phyloP scores from a whole-genome alignment of 169 alveolate genomes.

The Cryptosporidium bovis region DNA sequence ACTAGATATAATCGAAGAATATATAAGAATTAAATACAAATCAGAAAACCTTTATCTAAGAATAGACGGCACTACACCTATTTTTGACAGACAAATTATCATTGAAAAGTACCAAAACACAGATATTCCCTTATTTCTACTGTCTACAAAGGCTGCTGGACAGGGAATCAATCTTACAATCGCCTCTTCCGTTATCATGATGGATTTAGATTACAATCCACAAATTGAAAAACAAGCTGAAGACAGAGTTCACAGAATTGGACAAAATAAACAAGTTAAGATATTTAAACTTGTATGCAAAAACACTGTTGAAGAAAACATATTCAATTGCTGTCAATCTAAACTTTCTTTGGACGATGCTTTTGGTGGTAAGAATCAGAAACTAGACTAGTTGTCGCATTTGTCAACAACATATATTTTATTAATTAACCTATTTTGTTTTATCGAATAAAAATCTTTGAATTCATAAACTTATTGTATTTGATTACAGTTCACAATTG shows the following conservation, averaged over 20 bases:
- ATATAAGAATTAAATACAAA: conserved; percentile 79
- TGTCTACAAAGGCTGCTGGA: conserved; percentile 99
- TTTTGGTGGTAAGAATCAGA: conserved; percentile 82
- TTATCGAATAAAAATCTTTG: background rate
- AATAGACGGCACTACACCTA: conserved; percentile 95
- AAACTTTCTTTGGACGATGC: conserved; percentile 86
- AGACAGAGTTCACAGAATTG: conserved; percentile 93
- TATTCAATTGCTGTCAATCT: conserved; percentile 86
- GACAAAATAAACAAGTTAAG: conserved; percentile 91
- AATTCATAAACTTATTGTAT: background rate
- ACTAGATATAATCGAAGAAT: conserved; percentile 90
- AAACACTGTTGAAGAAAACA: conserved; percentile 90
- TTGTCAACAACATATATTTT: background rate
- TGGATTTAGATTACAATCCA: conserved; percentile 95
- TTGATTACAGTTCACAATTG: too few relatives aligned
- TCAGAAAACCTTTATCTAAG: conserved; percentile 81
- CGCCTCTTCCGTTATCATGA: conserved; percentile 97
- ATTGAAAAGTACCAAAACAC: conserved; percentile 84
- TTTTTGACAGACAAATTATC: conserved; percentile 90
- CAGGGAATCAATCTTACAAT: conserved; percentile 97
- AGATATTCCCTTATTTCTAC: conserved; percentile 88
- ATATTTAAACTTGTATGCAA: conserved; percentile 90
- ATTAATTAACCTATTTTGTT: background rate
- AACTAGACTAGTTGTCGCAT: background rate
- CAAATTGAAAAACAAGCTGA: conserved; percentile 94